These are phyloP conservation scores for Cytospora chrysosperma DNA, from an alignment of 2,329 filamentous ascomycete species.

Conservation along the genomic window DNA sequence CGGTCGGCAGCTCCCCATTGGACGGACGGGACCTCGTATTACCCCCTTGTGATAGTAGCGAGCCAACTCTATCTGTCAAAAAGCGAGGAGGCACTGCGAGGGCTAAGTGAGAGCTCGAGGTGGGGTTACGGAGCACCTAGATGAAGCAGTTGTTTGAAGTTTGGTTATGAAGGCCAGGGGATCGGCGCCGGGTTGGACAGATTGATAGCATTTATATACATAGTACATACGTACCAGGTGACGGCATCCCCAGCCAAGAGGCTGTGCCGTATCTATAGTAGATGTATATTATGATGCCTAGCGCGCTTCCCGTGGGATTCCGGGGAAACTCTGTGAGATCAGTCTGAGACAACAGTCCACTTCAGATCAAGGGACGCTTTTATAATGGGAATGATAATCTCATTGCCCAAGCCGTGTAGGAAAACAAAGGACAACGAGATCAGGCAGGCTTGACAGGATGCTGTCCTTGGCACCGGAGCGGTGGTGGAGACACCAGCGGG, in stretches of 20 bases:
- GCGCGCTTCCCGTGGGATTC: not conserved
- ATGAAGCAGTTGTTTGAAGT: not conserved
- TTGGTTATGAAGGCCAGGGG: not conserved
- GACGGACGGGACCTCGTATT: not conserved
- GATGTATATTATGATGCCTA: not conserved
- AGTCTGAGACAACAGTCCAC: no score
- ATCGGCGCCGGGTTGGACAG: not conserved
- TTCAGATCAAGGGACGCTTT: not conserved
- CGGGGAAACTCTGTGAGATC: not conserved
- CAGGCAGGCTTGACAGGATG: no score
- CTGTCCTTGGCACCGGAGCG: conserved; percentile 15
- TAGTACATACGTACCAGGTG: no score
- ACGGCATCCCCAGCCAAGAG: not conserved
- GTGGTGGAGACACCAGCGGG: conserved; percentile 14
- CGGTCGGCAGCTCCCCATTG: not conserved
- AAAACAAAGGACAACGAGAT: not conserved
- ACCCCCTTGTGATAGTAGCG: not conserved
- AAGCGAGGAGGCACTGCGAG: not conserved
- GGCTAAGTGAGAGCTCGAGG: not conserved
- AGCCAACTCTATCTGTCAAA: not conserved
- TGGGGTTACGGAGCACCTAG: not conserved
- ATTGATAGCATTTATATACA: not conserved
- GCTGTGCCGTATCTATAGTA: not conserved
- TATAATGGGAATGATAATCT: not conserved
- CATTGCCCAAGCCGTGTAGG: not conserved